Evolutionary conservation across 805 yeast genomes (phyloP), one percentile per base, ranked within the genome.

Genomic region (Kregervanrija fluxuum): DNA sequence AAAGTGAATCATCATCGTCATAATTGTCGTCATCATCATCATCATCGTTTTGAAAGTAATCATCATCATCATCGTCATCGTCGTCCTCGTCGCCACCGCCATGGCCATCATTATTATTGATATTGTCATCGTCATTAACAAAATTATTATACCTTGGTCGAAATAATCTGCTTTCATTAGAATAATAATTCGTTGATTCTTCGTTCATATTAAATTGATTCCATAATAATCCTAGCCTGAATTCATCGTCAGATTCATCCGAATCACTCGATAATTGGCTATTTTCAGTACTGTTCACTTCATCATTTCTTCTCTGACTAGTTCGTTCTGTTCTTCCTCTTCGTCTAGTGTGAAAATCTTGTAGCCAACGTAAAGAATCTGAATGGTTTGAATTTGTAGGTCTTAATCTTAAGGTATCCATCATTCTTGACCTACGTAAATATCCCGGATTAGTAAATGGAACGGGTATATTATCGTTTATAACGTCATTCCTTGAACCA

Each of bases 1-100:
- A 55, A 3, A 54, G 54, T 9, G 53, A 49, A 11, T 46, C 54
- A 11, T 49, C 57, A 14, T 51, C 61, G 5, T 49, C 55, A 11
- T 49, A 52, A 6, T 51, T 53, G 15, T 51, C 54, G 4, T 48
- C 52, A 16, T 41, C 35, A 9, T 22, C 37, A 13, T 35, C 41
- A 10, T 38, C 38, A 37, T 14, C 35, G n/a, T 11, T n/a, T 10
- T 22, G 30, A 22, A 33, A 28, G 10, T 12, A 48, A 9, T 42
- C 47, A 6, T 38, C 47, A 8, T 41, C 50, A 34, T 42, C 44
- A 13, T 48, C 47, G 33, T 46, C 50, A 11, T 43, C 37, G 22
- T 43, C 45, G n/a, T 48, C 50, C 17, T 30, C 49, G 44, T 28
- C 4, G 3, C 9, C 33, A 11, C 11, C 12, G 10, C 13, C 16